Evolutionary conservation across 129 eudicot genomes (phyloP).

Genomic region (Pseudognaphalium luteoalbum): DNA sequence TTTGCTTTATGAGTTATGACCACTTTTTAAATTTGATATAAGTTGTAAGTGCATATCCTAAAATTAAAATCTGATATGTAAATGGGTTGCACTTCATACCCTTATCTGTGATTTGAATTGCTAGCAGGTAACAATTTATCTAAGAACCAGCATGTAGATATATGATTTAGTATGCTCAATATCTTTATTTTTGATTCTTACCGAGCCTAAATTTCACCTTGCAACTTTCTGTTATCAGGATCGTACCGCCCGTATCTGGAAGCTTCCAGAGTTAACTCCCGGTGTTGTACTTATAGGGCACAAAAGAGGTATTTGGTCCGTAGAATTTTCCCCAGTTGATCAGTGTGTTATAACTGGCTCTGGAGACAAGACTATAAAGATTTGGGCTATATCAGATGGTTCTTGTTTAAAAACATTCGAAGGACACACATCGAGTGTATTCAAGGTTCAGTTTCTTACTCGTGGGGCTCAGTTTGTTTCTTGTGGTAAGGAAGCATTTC

Average conservation of each 20-base stretch:
- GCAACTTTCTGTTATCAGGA: constrained; percentile 47
- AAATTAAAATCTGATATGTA: not conserved
- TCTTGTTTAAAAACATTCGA: constrained; percentile 91
- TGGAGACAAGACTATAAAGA: constrained; percentile 85
- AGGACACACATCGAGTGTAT: constrained; percentile 93
- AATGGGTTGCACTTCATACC: not conserved
- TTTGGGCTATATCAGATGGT: constrained; percentile 94
- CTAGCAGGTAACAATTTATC: not conserved
- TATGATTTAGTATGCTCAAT: too few species aligned
- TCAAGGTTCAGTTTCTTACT: constrained; percentile 73
- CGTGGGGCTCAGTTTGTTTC: constrained; percentile 95
- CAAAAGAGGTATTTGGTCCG: constrained; percentile 97
- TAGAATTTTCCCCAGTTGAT: constrained; percentile 95
- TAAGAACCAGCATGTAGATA: not conserved
- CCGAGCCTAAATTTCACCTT: not conserved
- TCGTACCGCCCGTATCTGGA: constrained; percentile 86
- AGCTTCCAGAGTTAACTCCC: constrained; percentile 79
- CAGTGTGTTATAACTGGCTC: constrained; percentile 92
- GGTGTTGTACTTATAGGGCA: constrained; percentile 76
- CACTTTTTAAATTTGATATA: too few species aligned
- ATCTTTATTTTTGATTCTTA: not conserved
- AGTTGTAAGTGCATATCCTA: not conserved
- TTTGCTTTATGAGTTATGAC: not conserved
- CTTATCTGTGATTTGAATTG: not conserved
- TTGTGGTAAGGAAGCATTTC: constrained; percentile 50